phyloP scores from a whole-genome alignment of 2,329 filamentous ascomycete genomes.

The Talaromyces sp. region DNA sequence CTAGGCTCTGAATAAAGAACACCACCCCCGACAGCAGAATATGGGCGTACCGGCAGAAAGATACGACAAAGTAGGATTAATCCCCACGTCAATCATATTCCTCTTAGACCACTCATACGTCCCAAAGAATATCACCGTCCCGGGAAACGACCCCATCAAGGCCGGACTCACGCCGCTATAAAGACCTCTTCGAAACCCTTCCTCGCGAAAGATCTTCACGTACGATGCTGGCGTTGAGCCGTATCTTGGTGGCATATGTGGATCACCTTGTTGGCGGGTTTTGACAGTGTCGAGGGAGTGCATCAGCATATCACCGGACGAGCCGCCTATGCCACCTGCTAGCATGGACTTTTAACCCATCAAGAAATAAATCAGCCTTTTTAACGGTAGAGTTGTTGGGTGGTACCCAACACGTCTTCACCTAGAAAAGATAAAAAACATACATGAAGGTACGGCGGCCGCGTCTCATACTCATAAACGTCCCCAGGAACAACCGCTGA shows the following conservation, averaged over 20 bases:
- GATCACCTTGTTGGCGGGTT: conserved; percentile 94
- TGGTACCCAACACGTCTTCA: neutral
- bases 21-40: conserved; percentile 17
- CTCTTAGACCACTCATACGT: conserved; percentile 95
- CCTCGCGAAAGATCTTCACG: conserved; percentile 85
- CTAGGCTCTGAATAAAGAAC: no score
- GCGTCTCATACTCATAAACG: conserved; percentile 50
- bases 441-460: conserved; percentile 62
- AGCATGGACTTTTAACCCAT: conserved; percentile 69
- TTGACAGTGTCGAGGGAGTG: conserved; percentile 98
- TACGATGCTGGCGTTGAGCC: conserved; percentile 86
- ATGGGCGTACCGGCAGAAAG: conserved; percentile 64
- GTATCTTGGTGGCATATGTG: conserved; percentile 88
- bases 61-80: conserved; percentile 80
- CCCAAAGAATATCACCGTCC: conserved; percentile 92
- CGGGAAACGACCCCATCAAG: conserved; percentile 84
- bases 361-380: neutral
- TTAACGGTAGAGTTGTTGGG: neutral
- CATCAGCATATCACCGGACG: conserved; percentile 95
- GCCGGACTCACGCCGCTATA: conserved; percentile 94
- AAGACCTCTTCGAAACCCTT: conserved; percentile 76
- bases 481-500: conserved; percentile 17
- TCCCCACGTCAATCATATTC: conserved; percentile 73
- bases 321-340: conserved; percentile 86
- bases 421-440: conserved; percentile 27